phyloP scores from a whole-genome alignment of 768 basidiomycete species.

The Filobasidium floriforme region DNA sequence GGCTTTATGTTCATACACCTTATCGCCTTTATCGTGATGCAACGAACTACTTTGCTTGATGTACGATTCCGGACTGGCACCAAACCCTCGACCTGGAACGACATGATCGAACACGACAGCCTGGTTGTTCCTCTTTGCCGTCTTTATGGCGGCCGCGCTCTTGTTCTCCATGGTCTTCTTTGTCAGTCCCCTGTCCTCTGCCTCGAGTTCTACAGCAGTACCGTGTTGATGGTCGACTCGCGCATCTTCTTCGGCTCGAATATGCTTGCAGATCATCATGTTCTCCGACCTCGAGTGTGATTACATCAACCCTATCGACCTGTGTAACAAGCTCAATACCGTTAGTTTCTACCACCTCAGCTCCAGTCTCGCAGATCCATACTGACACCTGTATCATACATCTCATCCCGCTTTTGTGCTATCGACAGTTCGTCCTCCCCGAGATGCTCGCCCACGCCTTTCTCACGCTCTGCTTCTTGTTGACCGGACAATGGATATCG shows the following conservation, averaged over 20 bases:
- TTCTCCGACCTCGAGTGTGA: slow-evolving; percentile 99
- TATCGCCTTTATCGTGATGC: background rate
- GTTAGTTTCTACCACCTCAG: slow-evolving; percentile 48
- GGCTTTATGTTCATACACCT: background rate
- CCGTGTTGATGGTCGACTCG: background rate
- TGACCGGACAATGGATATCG: slow-evolving; percentile 90
- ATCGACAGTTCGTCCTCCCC: slow-evolving; percentile 79
- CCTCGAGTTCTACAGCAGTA: background rate
- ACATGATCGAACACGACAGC: slow-evolving; percentile 49
- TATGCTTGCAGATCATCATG: slow-evolving; percentile 82
- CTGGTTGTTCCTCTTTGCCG: slow-evolving; percentile 94
- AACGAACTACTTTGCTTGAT: background rate
- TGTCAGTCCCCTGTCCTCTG: slow-evolving; percentile 53
- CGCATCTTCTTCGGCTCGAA: background rate
- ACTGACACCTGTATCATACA: background rate
- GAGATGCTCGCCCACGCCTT: slow-evolving; percentile 93
- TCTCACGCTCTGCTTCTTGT: slow-evolving; percentile 80
- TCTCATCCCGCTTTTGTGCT: background rate
- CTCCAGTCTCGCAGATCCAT: background rate
- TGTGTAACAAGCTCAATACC: slow-evolving; percentile 98
- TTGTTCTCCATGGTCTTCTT: slow-evolving; percentile 99
- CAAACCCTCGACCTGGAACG: no score
- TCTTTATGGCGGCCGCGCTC: slow-evolving; percentile 86
- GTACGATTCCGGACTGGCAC: background rate
- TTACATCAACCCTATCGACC: slow-evolving; percentile 99